Evolutionary conservation across 805 yeast genomes (phyloP).

Genomic region (Schwanniomyces occidentalis): DNA sequence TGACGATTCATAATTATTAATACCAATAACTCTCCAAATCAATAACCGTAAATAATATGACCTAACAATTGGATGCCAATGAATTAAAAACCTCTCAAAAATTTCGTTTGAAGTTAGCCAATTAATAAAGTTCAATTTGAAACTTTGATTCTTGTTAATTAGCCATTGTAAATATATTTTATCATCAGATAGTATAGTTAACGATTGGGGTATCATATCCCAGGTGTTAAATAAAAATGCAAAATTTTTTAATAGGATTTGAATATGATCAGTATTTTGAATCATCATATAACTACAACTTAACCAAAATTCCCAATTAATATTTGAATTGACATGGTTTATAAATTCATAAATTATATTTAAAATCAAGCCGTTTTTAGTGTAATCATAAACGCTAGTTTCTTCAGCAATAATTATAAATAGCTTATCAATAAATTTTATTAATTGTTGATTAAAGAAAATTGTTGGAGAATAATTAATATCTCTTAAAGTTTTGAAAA

Average conservation of each 20-base stretch:
- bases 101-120: constrained; percentile 53
- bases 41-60: constrained; percentile 65
- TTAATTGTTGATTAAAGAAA: constrained; percentile 15
- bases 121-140: constrained; percentile 48
- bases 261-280: constrained; percentile 56
- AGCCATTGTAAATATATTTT: constrained; percentile 39
- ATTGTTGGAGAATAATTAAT: constrained; percentile 22
- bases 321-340: constrained; percentile 28
- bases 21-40: constrained; percentile 62
- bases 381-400: constrained; percentile 38
- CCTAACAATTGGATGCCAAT: constrained; percentile 79
- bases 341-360: constrained; percentile 42
- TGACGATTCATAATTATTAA: constrained; percentile 39
- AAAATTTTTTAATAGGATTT: constrained; percentile 60
- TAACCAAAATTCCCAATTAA: constrained; percentile 82
- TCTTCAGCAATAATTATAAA: constrained; percentile 35
- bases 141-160: constrained; percentile 34
- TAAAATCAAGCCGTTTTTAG: constrained; percentile 39
- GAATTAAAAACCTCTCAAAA: constrained; percentile 64
- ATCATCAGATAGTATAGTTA: constrained; percentile 12
- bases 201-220: constrained; percentile 58
- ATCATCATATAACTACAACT: constrained; percentile 58
- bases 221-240: constrained; percentile 72
- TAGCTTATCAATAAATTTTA: constrained; percentile 30
- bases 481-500: constrained; percentile 40